phyloP scores from a whole-genome alignment of 345 rosid species.

The Raphanus sativus region DNA sequence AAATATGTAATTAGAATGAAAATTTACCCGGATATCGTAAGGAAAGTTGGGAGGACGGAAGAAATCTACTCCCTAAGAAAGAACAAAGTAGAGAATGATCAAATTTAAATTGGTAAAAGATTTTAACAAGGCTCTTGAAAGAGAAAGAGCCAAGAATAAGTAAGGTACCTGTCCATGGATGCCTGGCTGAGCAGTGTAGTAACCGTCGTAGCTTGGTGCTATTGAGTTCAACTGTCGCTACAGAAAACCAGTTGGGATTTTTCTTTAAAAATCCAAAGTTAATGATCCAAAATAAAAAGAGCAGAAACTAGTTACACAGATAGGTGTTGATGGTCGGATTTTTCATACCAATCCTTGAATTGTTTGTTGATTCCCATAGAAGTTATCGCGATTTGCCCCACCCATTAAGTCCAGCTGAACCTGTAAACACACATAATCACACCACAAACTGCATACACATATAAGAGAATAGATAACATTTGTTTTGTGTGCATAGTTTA shows the following conservation, averaged over 20 bases:
- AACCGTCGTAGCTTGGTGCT: slow-evolving; percentile 57
- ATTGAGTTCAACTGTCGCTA: slow-evolving; percentile 63
- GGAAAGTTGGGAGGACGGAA: slow-evolving; percentile 52
- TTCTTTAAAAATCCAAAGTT: slow-evolving; percentile 19
- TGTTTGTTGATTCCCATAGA: slow-evolving; percentile 53
- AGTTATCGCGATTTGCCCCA: slow-evolving; percentile 48
- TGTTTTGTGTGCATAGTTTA: slow-evolving; percentile 23
- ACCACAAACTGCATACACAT: neutral
- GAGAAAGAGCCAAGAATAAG: slow-evolving; percentile 4
- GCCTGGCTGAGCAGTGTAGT: slow-evolving; percentile 51
- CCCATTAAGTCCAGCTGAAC: slow-evolving; percentile 65
- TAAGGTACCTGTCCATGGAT: slow-evolving; percentile 55
- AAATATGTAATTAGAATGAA: neutral
- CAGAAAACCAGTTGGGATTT: slow-evolving; percentile 22
- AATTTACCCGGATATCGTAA: slow-evolving; percentile 60
- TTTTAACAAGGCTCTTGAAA: slow-evolving; percentile 8
- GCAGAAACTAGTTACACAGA: slow-evolving; percentile 19
- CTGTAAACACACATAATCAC: slow-evolving; percentile 36
- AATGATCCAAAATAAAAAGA: slow-evolving; percentile 15
- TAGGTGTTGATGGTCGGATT: slow-evolving; percentile 29
- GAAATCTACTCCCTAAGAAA: slow-evolving; percentile 62
- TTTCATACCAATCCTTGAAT: slow-evolving; percentile 60
- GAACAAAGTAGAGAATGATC: neutral
- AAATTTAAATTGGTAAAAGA: neutral
- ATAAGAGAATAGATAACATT: neutral